Conservation (phyloP, 2,329 filamentous ascomycete species). For the Aspergillus pseudoglaucus region DNA sequence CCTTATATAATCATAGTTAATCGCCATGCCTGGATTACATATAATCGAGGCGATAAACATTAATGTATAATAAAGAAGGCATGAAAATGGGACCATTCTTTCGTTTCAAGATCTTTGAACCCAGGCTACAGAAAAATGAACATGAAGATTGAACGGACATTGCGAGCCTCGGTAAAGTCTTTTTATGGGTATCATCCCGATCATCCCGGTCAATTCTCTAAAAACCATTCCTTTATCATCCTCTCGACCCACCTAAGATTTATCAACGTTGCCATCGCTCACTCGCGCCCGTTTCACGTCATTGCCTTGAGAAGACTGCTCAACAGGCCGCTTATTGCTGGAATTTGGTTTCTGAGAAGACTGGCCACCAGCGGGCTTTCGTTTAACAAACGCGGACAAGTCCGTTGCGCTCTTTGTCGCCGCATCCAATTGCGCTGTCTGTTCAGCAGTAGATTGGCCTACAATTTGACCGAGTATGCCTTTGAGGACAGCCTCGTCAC, state of each 20-base stretch:
- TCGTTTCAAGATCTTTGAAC: no score
- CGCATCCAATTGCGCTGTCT: conserved; percentile 49
- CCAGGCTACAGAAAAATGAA: no score
- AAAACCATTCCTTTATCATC: neutral
- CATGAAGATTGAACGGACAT: neutral
- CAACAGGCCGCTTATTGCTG: conserved; percentile 24
- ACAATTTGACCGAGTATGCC: conserved; percentile 55
- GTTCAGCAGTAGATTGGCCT: conserved; percentile 47
- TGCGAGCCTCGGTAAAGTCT: neutral
- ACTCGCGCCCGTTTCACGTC: conserved; percentile 22
- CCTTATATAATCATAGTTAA: no score
- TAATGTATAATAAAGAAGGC: no score
- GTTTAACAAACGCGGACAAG: conserved; percentile 52
- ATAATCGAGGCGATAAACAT: no score
- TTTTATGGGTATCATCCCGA: neutral
- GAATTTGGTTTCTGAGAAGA: conserved; percentile 8
- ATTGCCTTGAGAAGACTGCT: conserved; percentile 14
- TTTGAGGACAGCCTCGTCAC: conserved; percentile 41
- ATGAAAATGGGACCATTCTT: no score
- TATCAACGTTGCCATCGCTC: conserved; percentile 7
- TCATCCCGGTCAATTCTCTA: neutral
- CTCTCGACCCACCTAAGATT: neutral
- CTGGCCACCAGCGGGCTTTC: conserved; percentile 35
- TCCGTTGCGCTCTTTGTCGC: conserved; percentile 54
- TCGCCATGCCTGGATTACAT: no score